A percentile compares a stretch with the other conserved stretches of the same genome.
Evolutionary conservation across 208 protist species (phyloP).

Genomic region (Trichomonas gallinae): DNA sequence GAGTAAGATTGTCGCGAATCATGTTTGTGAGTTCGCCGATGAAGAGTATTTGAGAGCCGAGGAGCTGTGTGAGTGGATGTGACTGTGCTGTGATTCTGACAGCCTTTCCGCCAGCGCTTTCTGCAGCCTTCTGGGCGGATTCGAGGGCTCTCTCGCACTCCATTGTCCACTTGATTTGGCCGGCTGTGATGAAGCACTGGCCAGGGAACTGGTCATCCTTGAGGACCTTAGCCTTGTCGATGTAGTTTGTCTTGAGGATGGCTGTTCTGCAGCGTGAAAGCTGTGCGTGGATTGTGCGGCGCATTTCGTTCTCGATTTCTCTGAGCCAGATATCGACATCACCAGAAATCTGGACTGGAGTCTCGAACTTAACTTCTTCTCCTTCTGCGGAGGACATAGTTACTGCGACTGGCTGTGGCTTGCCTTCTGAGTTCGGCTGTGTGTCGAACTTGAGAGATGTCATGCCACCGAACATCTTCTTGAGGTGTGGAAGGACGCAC

Average conservation of each 20-base stretch:
- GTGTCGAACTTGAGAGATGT: background rate
- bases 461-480: conserved; percentile 81
- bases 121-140: conserved; percentile 58
- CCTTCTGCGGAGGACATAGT: conserved; percentile 59
- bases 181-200: conserved; percentile 65
- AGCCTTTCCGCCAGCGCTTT: conserved; percentile 49
- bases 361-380: conserved; percentile 70
- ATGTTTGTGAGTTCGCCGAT: conserved; percentile 63
- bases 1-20: conserved; percentile 67
- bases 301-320: conserved; percentile 74
- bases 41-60: background rate
- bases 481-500: conserved; percentile 81
- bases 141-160: conserved; percentile 66
- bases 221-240: conserved; percentile 43
- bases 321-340: conserved; percentile 91
- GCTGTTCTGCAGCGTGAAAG: conserved; percentile 50
- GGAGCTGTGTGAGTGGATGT: conserved; percentile 56
- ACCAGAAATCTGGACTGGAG: conserved; percentile 23
- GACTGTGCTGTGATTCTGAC: conserved; percentile 12
- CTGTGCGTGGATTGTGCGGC: conserved; percentile 56
- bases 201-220: conserved; percentile 29
- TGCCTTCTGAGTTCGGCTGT: conserved; percentile 27
- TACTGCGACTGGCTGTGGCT: conserved; percentile 31
- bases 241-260: conserved; percentile 59
- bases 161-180: conserved; percentile 78